Base-by-base conservation (phyloP, 805 yeast species). In the Pichia exigua region DNA sequence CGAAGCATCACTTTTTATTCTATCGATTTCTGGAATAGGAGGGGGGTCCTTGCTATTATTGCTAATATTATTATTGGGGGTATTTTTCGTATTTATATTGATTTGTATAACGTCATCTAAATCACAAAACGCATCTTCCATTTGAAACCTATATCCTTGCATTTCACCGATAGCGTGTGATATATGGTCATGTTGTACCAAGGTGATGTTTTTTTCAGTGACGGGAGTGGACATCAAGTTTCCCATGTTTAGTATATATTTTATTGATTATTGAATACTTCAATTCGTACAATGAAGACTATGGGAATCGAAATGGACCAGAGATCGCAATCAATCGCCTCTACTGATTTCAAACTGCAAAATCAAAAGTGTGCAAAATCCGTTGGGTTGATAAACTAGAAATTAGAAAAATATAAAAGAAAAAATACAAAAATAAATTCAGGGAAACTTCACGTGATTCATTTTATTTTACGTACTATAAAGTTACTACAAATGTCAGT, bases 81-180 rank as follows among this genome's bases (percentile, higher is more conserved):
- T 30, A 30, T 30, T 30, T 35, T 35, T 35, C 3, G 20, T 7
- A 17, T 30, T 44, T 11, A 49, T 27, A 11, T 26, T 22, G 26
- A 55, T 40, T 8, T 44, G 42, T n/a, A 63, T 57, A 2, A 50
- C 52, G 21, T 61, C 66, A 46, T 65, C 61, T 42, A 74, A 61
- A 21, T 81, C 77, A 54, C 79, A 73, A 64, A 82, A 85, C 4
- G 89, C 86, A 67, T 85, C 92, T 61, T 85, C 92, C 81, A 85
- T 87, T 7, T 84, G 74, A 59, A 80, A 68, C 48, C 92, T 67
- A 65, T 83, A 85, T 4, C 92, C 91, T 63, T 85, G 90, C 88
- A 85, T 85, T 30, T 86, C 78, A 2, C 90, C 91, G 6, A 84
- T 71, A 45, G 82, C 74, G 60, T 82, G 83, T 35, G 82, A 75